Base-by-base conservation (phyloP, 768 basidiomycete species). In the Pisolithus albus region DNA sequence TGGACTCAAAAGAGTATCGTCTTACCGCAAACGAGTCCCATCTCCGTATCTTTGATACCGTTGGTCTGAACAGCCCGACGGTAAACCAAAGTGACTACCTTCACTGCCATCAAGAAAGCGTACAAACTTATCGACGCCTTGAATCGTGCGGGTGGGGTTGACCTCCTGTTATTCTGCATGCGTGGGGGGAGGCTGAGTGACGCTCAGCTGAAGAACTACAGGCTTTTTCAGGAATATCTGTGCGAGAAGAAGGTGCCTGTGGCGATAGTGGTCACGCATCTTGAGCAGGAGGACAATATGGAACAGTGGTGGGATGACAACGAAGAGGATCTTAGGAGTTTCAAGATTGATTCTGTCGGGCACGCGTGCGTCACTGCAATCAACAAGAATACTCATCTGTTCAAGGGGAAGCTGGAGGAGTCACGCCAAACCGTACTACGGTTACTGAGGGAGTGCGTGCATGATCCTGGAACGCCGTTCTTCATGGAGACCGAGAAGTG, bases 121-220 rank as follows among this genome's bases (percentile, higher is more conserved):
- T 67, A 72, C 41, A 47, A 59, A 44, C 64, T 78, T 11, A 55
- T 77, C 45, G 56, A 56, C 42, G 56, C 36, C 23, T 56, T 75
- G 37, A 53, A 59, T 15, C 55, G 56, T 5, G 58, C 61, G 5
- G 69, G 62, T 6, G 75, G 76, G 7, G 58, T 77, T 30, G 67
- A 61, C 59, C 63, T 77, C 39, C 62, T 77, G 21, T 56, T 76
- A 11, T 75, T 68, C 51, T 68, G 68, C 44, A 62, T 75, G 56
- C 68, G 65, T 15, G 66, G 47, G 40, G 63, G 65, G 24, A 61
- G 68, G 56, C 62, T 68, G 52, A 71, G 60, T 8, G 42, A 39
- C 7, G 62, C 54, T 26, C 62, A 55, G 55, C 56, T 58, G 45
- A 60, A 60, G 5, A 68, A 69, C 47, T 72, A 70, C 50, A 41